phyloP scores from a whole-genome alignment of 1,139 yeast genomes.

The Lodderomyces theae region DNA sequence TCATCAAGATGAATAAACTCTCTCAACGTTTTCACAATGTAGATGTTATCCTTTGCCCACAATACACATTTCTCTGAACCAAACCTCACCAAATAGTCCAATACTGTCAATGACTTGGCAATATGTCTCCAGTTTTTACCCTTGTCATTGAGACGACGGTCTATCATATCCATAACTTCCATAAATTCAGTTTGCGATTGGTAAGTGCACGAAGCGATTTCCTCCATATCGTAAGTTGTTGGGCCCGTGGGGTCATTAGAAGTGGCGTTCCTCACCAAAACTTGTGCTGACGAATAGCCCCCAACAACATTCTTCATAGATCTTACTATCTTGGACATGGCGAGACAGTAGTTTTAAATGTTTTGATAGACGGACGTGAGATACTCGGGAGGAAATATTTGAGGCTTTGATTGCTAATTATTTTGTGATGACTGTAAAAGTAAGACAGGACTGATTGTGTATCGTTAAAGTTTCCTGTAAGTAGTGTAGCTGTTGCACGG shows the following conservation, averaged over 20 bases:
- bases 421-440: too few relatives aligned
- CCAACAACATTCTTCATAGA: conserved; percentile 89
- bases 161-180: conserved; percentile 95
- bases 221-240: conserved; percentile 77
- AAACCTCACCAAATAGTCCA: conserved; percentile 81
- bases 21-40: conserved; percentile 83
- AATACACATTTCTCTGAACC: conserved; percentile 91
- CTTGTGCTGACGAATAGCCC: conserved; percentile 86
- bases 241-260: conserved; percentile 90
- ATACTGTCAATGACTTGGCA: conserved; percentile 82
- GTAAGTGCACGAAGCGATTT: conserved; percentile 72
- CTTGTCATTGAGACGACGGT: conserved; percentile 88
- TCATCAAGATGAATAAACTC: conserved; percentile 89
- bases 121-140: conserved; percentile 99
- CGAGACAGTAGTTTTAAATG: too few relatives aligned
- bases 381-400: not conserved
- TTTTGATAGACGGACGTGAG: not conserved
- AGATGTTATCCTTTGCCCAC: conserved; percentile 92
- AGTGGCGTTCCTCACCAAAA: conserved; percentile 89
- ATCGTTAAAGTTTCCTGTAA: not conserved
- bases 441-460: too few relatives aligned
- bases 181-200: conserved; percentile 72
- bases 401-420: not conserved
- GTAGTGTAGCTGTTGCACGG: too few relatives aligned
- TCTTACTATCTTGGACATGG: conserved; percentile 78